Evolutionary conservation across 1,284 basidiomycete species (phyloP).

Genomic region (Trichosporon coremiiforme): DNA sequence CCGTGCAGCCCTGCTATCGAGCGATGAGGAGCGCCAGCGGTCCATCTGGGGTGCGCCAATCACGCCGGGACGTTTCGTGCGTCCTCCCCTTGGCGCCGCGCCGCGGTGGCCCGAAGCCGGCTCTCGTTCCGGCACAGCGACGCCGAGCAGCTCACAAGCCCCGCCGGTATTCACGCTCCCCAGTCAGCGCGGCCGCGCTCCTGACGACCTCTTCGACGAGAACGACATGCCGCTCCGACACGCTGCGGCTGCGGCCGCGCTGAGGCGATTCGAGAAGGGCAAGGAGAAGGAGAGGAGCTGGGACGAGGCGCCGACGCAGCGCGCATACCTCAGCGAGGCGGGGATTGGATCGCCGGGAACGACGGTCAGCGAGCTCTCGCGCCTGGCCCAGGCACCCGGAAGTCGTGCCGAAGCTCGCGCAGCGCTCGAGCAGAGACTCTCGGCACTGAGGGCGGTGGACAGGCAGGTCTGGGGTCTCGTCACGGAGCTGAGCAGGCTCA

Average conservation of each 20-base stretch:
- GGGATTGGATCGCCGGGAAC: background rate
- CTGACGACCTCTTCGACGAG: conserved; percentile 21
- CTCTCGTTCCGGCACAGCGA: conserved; percentile 39
- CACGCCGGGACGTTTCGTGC: conserved; percentile 45
- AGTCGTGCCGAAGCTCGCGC: conserved; percentile 13
- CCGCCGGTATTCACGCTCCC: conserved; percentile 41
- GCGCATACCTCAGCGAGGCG: conserved; percentile 25
- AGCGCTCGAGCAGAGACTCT: conserved; percentile 77
- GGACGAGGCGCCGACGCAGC: conserved; percentile 26
- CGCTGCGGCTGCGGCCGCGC: conserved; percentile 25
- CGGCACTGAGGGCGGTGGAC: conserved; percentile 73
- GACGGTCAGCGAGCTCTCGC: background rate
- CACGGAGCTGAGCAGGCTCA: conserved; percentile 72
- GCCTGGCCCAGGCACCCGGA: conserved; percentile 4
- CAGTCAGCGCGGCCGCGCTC: background rate
- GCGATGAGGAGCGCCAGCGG: conserved; percentile 38
- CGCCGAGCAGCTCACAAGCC: conserved; percentile 47
- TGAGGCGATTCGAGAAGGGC: conserved; percentile 22
- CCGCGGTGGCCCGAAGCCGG: conserved; percentile 28
- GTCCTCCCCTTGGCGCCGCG: conserved; percentile 43
- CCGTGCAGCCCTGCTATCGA: conserved; percentile 16
- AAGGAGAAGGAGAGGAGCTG: conserved; percentile 9
- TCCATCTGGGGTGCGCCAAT: conserved; percentile 53
- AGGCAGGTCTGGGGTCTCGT: conserved; percentile 68
- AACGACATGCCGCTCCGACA: conserved; percentile 26